phyloP scores from a whole-genome alignment of 129 eudicot species.

The Saposhnikovia divaricata region DNA sequence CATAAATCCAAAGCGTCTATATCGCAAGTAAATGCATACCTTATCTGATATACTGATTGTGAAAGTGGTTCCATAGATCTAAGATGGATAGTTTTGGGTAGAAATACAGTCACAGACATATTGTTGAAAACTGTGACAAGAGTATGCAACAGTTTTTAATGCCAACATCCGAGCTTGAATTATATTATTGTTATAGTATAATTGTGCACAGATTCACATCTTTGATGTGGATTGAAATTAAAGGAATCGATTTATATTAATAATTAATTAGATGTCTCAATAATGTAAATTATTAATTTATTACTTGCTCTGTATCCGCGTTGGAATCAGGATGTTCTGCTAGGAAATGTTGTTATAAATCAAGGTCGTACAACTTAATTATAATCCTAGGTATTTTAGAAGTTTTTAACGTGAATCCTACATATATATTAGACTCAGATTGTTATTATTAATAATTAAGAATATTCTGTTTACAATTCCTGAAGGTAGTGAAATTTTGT shows the following conservation, averaged over 20 bases:
- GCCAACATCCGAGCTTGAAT: background rate
- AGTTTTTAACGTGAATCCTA: background rate
- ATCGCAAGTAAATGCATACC: conserved; percentile 57
- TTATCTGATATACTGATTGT: background rate
- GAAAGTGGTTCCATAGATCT: background rate
- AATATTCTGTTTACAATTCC: background rate
- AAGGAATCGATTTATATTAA: background rate
- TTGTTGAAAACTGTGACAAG: background rate
- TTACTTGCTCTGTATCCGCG: background rate
- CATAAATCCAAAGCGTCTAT: conserved; percentile 90
- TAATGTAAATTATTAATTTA: background rate
- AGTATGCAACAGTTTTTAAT: background rate
- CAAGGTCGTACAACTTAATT: background rate
- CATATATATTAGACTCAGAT: background rate
- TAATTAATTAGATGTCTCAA: background rate
- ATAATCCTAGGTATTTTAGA: background rate
- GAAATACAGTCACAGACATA: background rate
- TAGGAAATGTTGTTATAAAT: background rate
- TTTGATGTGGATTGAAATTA: background rate
- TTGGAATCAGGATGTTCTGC: background rate
- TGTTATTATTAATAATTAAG: background rate
- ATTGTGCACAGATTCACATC: background rate
- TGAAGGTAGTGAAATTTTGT: background rate
- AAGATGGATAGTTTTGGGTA: background rate
- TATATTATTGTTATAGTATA: background rate